Evolutionary conservation across 306 rosid genomes (phyloP), one percentile per base, ranked within the genome.

Genomic region (Boehmeria nivea): DNA sequence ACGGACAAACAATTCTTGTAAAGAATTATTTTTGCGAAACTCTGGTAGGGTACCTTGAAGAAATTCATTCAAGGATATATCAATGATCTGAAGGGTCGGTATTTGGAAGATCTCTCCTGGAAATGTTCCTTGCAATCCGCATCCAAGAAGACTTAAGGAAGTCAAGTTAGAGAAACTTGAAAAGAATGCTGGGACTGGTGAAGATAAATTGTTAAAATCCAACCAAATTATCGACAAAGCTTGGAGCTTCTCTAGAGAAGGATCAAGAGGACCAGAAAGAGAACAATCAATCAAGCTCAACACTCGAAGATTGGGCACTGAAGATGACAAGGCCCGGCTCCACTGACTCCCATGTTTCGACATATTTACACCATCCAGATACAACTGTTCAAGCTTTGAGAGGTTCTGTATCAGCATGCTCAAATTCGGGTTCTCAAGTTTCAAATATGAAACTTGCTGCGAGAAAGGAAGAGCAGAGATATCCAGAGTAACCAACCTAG

Each of bases 321-420:
- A 53, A 21, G 66, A 60, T 1, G 77, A 70, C 7, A 75, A 16
- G 0, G 43, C 40, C 49, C 39, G 25, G 24, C 78, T 22, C 96
- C 96, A 85, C 12, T 82, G 54, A 0, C 55, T 2, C 19, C 81
- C 81, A 6, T 3, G 3, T 0, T 67, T 77, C 18, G 83, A 64
- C 61, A 80, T 57, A 4, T 1, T 20, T 2, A 76, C 73, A 51
- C 86, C 81, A 66, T 88, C 83, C 0, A 88, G 58, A 72, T 37
- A n/a, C n/a, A 85, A 44, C 36, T 71, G 64, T 12, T 5, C n/a
- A 22, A 85, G 63, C 15, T 63, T 20, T 0, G 52, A 28, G 43
- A 88, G 68, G 36, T 74, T 79, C 23, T 23, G 5, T 22, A 72
- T 3, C 0, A 72, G 31, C 20, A 2, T 1, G 9, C 0, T 7